These are phyloP conservation scores for Penicillium pulvis DNA, from an alignment of 495 filamentous ascomycete species.

Conservation along the genomic window DNA sequence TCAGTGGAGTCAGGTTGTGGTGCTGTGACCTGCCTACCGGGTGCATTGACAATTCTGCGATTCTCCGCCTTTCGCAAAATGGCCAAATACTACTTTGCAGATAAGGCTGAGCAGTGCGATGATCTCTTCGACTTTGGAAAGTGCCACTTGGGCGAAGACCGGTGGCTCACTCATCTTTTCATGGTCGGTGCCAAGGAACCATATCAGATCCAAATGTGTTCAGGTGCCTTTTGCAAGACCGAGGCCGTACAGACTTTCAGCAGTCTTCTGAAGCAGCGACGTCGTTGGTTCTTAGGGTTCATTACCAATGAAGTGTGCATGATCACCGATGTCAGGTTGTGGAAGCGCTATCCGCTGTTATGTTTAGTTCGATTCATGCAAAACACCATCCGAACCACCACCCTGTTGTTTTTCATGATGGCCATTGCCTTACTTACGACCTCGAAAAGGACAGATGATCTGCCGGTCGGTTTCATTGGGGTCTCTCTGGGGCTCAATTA, in stretches of 20 bases:
- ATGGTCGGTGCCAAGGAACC: constrained; percentile 95
- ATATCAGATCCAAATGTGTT: constrained; percentile 97
- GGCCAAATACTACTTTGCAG: constrained; percentile 98
- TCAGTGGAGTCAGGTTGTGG: constrained; percentile 96
- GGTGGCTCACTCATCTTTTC: constrained; percentile 97
- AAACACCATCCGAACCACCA: constrained; percentile 95
- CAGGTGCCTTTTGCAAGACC: constrained; percentile 96
- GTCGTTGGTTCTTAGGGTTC: constrained; percentile 96
- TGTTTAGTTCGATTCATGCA: constrained; percentile 89
- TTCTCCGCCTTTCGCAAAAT: constrained; percentile 97
- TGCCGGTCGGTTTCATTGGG: constrained; percentile 92
- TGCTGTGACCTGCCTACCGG: constrained; percentile 92
- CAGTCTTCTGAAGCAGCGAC: constrained; percentile 90
- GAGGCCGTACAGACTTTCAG: constrained; percentile 89
- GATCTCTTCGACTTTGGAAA: constrained; percentile 97
- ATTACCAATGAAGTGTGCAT: constrained; percentile 99
- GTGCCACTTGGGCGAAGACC: constrained; percentile 92
- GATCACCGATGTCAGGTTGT: constrained; percentile 91
- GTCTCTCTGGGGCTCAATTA: constrained; percentile 96
- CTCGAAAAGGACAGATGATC: constrained; percentile 69
- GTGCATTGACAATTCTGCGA: constrained; percentile 90
- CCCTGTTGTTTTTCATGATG: constrained; percentile 94
- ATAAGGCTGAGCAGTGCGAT: constrained; percentile 94
- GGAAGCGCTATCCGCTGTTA: constrained; percentile 90
- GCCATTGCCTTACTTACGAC: constrained; percentile 86